Base-by-base conservation (phyloP, 345 rosid species). In the Eutrema yunnanense region DNA sequence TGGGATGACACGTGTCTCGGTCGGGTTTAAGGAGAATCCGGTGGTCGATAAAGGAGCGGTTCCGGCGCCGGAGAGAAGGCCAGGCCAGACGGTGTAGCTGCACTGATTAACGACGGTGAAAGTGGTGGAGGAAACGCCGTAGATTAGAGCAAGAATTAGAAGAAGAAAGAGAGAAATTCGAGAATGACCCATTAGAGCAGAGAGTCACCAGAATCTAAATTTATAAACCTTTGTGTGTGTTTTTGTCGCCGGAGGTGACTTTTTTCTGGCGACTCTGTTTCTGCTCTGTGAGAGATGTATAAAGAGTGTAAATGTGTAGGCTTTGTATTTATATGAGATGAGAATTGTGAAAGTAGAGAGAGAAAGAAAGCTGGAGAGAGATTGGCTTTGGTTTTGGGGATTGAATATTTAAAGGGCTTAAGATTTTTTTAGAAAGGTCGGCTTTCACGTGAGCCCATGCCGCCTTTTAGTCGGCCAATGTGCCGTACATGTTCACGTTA, bases 21-120 rank as follows among this genome's bases (percentile, higher is more conserved):
- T 68, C 1, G 86, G 81, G 53, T 79, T 80, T 56, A 89, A 82
- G 26, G 67, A 71, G 61, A 87, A 87, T 12, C 96, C 96, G 3
- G 92, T 82, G 34, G 82, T 84, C 26, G 90, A 49, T 14, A 87
- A 73, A 22, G 71, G 86, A 2, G 84, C 59, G 1, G 86, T 81
- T 40, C 90, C 88, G 14, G 88, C 86, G 29, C 85, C 84, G 12
- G 92, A 81, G 56, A 89, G 85, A 53, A 86, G 64, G 0, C 87
- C 92, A 2, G 96, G 92, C 96, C 88, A 89, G 37, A 89, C 83
- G 6, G 90, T 79, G 75, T 84, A 76, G 67, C 76, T 42, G 65
- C 96, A 87, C 65, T 77, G 78, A 85, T 89, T 89, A 44, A 79
- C 53, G 14, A 89, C 7, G 4, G 83, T 84, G 64, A 89, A 79